These are phyloP conservation scores for Daldinia bambusicola DNA, from an alignment of 495 filamentous ascomycete genomes.

Conservation along the genomic window DNA sequence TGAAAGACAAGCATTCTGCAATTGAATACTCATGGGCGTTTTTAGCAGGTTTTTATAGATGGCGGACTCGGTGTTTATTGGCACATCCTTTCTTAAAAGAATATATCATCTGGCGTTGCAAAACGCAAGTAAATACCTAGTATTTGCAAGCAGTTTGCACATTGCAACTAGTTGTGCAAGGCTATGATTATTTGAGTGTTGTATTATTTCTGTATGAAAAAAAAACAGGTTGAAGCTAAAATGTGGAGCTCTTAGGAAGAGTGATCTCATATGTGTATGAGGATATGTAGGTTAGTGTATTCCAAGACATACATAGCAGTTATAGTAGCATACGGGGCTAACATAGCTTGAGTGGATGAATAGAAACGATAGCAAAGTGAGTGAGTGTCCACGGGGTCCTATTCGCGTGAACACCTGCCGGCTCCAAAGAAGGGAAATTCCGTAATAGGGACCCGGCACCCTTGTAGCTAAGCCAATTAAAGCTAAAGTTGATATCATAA, in stretches of 20 bases:
- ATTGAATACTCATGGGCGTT: constrained; percentile 28
- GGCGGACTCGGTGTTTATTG: constrained; percentile 16
- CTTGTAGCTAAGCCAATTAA: constrained; percentile 31
- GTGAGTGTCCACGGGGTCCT: neutral
- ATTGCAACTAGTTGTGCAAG: neutral
- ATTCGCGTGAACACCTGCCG: constrained; percentile 13
- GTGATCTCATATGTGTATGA: no score
- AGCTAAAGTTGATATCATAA: constrained; percentile 23
- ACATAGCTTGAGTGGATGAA: neutral
- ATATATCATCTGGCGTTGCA: neutral
- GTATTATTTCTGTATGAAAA: neutral
- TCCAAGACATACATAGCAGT: no score
- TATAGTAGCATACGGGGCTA: neutral
- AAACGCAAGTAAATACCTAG: constrained; percentile 4
- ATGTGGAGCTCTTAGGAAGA: neutral
- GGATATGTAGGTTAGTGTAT: no score
- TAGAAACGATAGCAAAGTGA: neutral
- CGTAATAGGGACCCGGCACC: constrained; percentile 29
- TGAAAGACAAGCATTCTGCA: constrained; percentile 30
- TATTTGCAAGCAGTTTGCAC: constrained; percentile 1
- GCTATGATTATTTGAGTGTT: no score
- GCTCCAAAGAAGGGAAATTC: constrained; percentile 19
- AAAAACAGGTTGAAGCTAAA: neutral
- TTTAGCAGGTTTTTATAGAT: constrained; percentile 28
- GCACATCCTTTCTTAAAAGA: constrained; percentile 4